Base-by-base conservation (phyloP, 1,284 basidiomycete genomes). In the Cryptococcus neoformans region DNA sequence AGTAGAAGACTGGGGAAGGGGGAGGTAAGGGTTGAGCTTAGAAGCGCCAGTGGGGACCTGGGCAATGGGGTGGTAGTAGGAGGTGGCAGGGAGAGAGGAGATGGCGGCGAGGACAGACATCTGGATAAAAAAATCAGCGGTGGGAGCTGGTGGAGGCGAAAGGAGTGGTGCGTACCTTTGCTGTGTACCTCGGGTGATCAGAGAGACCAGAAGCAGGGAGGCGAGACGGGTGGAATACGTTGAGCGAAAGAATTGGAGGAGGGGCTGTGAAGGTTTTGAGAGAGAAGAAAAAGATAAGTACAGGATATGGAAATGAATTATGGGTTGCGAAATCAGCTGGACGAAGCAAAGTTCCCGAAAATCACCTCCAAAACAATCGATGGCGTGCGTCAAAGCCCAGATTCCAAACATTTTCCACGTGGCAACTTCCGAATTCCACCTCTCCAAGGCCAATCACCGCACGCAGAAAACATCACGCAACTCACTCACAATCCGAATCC, bases 1-100 rank as follows among this genome's bases (percentile, higher is more conserved):
- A n/a, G 60, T 49, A 12, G 57, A 46, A 39, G 58, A 59, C 42
- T 56, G 53, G 12, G 74, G 68, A 28, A 76, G 62, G 35, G 74
- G 72, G 40, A 76, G 67, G 63, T 76, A 76, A 9, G 72, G 74
- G 67, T 76, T 76, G 54, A 76, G 68, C 49, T 63, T 62, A 21
- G 56, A 55, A 12, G 63, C 60, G 2, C 59, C 56, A 7, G 63
- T 53, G 9, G 66, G 61, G 14, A 62, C 52, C 35, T 62, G 58
- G 50, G 63, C 42, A 51, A 72, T 67, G 37, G 74, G 74, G 62
- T 75, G 74, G 56, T 65, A 58, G 60, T 69, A 73, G 35, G 69
- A 67, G 14, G 65, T 51, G n/a, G 62, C 57, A 46, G 72, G 61
- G 51, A 75, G 69, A 49, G 54, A 59, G 50, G 68, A 63, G 55